A percentile compares a stretch with the other conserved stretches of the same genome.
Evolutionary conservation across 345 rosid species (phyloP).

Genomic region (Tarenaya hassleriana): DNA sequence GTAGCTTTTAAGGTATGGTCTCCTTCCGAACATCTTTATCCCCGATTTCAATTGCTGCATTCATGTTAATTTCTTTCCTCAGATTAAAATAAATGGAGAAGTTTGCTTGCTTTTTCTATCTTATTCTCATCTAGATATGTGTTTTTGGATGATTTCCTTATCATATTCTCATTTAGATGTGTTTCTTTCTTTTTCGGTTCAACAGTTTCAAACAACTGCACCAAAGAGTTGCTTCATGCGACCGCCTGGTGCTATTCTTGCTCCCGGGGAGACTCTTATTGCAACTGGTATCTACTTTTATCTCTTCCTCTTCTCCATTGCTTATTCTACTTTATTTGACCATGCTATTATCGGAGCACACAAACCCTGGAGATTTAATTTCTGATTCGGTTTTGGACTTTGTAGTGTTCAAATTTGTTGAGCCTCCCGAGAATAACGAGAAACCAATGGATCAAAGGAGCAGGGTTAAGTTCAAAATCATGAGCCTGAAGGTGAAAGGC

Average conservation of each 20-base stretch:
- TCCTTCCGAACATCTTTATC: neutral
- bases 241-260: slow-evolving; percentile 91
- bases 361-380: slow-evolving; percentile 2
- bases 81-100: too few relatives aligned
- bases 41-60: too few relatives aligned
- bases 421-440: slow-evolving; percentile 89
- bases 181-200: too few relatives aligned
- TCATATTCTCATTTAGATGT: too few relatives aligned
- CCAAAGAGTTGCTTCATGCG: slow-evolving; percentile 99
- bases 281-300: slow-evolving; percentile 62
- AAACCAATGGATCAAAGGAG: slow-evolving; percentile 87
- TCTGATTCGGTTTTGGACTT: too few relatives aligned
- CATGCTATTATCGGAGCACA: too few relatives aligned
- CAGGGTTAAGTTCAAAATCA: slow-evolving; percentile 85
- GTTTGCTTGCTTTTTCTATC: too few relatives aligned
- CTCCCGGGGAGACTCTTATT: slow-evolving; percentile 80
- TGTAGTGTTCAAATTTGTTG: slow-evolving; percentile 99
- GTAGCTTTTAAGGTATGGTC: slow-evolving; percentile 81
- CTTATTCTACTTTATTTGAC: slow-evolving; percentile 2
- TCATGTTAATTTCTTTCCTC: neutral
- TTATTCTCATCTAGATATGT: neutral
- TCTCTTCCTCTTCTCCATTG: neutral
- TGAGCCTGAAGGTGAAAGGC: slow-evolving; percentile 89
- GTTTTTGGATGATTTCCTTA: too few relatives aligned
- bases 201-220: too few relatives aligned